Evolutionary conservation across 805 yeast species (phyloP).

Genomic region (Metschnikowia baotianmanensis): DNA sequence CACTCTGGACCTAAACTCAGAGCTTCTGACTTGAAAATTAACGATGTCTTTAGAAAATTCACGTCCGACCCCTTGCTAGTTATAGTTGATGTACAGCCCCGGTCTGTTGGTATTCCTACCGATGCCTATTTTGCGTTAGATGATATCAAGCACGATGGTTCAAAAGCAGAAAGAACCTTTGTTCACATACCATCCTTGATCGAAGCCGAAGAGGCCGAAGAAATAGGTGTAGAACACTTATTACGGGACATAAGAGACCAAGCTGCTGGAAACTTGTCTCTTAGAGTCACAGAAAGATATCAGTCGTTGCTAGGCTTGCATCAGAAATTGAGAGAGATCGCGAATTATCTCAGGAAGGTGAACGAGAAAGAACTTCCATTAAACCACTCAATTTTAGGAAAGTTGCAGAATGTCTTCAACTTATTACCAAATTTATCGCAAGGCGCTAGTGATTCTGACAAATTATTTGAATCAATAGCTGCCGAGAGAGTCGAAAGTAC

Average conservation of each 20-base stretch:
- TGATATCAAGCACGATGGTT: conserved; percentile 94
- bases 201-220: conserved; percentile 99
- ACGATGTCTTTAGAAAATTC: conserved; percentile 81
- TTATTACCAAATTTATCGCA: conserved; percentile 73
- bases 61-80: conserved; percentile 77
- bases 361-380: conserved; percentile 71
- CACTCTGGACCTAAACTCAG: conserved; percentile 95
- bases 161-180: conserved; percentile 88
- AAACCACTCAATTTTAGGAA: conserved; percentile 86
- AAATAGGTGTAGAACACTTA: conserved; percentile 96
- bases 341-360: conserved; percentile 73
- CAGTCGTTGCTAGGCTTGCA: conserved; percentile 85
- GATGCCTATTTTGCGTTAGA: conserved; percentile 93
- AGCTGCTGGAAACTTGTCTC: conserved; percentile 89
- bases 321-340: conserved; percentile 73
- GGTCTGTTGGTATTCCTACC: conserved; percentile 87
- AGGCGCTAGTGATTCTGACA: conserved; percentile 18
- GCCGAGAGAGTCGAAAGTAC: conserved; percentile 19
- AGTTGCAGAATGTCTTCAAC: conserved; percentile 92
- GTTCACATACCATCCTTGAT: conserved; percentile 89
- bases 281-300: conserved; percentile 84
- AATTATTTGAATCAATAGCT: conserved; percentile 3
- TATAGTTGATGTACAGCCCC: conserved; percentile 88
- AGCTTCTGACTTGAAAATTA: conserved; percentile 85
- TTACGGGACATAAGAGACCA: conserved; percentile 93